These are phyloP conservation scores for Nicotiana obtusifolia DNA, from an alignment of 257 asterid genomes.

Conservation along the genomic window DNA sequence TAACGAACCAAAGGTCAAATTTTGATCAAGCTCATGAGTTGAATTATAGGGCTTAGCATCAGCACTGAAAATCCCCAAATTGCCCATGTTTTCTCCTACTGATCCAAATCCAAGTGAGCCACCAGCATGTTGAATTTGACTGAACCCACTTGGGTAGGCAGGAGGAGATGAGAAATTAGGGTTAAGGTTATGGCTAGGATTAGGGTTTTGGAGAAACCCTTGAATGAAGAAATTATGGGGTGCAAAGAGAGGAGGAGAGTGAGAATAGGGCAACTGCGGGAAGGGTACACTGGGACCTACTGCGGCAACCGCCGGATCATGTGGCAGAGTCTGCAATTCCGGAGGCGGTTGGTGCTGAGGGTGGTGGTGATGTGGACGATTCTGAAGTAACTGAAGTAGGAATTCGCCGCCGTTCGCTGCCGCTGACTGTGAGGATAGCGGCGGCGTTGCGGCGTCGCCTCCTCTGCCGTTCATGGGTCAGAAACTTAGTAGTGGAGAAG, in stretches of 20 bases:
- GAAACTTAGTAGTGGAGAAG: neutral
- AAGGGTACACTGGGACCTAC: conserved; percentile 47
- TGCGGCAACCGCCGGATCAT: conserved; percentile 88
- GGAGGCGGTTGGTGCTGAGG: conserved; percentile 13
- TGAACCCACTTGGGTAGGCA: conserved; percentile 19
- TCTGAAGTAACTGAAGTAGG: conserved; percentile 69
- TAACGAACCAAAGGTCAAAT: conserved; percentile 55
- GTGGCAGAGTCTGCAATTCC: conserved; percentile 30
- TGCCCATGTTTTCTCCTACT: conserved; percentile 19
- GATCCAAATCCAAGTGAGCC: conserved; percentile 23
- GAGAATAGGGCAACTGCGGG: conserved; percentile 21
- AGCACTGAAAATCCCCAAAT: conserved; percentile 24
- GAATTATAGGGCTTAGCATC: conserved; percentile 6
- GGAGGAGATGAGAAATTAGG: conserved; percentile 26
- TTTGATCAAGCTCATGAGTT: conserved; percentile 31
- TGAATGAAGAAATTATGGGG: conserved; percentile 44
- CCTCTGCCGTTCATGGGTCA: conserved; percentile 47
- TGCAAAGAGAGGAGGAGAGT: conserved; percentile 39
- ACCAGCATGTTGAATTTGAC: conserved; percentile 29
- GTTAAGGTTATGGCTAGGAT: conserved; percentile 22
- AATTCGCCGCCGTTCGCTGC: conserved; percentile 61
- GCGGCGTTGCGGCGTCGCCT: conserved; percentile 47
- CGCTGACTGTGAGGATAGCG: conserved; percentile 13
- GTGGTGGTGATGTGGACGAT: conserved; percentile 25
- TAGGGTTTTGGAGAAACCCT: conserved; percentile 53